phyloP scores from a whole-genome alignment of 2,329 filamentous ascomycete genomes.

The Penicillium olsonii region DNA sequence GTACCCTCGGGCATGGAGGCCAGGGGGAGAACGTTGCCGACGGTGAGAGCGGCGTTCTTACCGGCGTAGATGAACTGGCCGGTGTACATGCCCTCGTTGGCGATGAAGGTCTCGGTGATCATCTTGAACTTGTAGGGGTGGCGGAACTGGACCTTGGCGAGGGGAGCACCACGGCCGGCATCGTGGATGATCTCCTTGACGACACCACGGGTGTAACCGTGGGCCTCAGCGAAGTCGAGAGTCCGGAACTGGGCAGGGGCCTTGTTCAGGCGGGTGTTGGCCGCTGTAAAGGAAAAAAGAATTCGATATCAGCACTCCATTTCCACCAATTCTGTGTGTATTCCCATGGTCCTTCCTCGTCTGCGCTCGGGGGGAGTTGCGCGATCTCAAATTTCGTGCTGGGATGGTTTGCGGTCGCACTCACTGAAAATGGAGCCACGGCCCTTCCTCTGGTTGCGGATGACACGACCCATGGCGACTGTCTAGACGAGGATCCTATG shows the following conservation, averaged over 20 bases:
- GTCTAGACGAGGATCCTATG: constrained; percentile 36
- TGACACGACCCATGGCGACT: constrained; percentile 66
- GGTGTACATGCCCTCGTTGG: constrained; percentile 99
- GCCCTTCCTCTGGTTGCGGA: constrained; percentile 76
- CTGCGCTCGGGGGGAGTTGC: constrained; percentile 13
- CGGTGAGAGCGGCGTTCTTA: constrained; percentile 95
- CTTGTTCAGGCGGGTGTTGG: constrained; percentile 92
- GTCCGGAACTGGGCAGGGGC: constrained; percentile 91
- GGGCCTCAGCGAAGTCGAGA: constrained; percentile 94
- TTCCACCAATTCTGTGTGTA: constrained; percentile 9
- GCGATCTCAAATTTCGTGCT: constrained; percentile 18
- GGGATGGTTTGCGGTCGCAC: constrained; percentile 47
- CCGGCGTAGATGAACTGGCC: constrained; percentile 99
- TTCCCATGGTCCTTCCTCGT: constrained; percentile 13
- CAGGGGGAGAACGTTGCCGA: constrained; percentile 97
- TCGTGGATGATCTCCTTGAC: constrained; percentile 99
- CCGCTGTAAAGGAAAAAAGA: constrained; percentile 54
- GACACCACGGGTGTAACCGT: constrained; percentile 96
- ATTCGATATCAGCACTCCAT: constrained; percentile 36
- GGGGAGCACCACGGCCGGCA: constrained; percentile 94
- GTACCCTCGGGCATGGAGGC: constrained; percentile 97
- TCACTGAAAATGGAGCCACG: constrained; percentile 76
- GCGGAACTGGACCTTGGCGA: constrained; percentile 95
- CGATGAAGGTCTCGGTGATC: constrained; percentile 98
- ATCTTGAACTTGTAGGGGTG: constrained; percentile 98